These are phyloP conservation scores for Ogataea dorogensis DNA, from an alignment of 805 yeast genomes.

Conservation along the genomic window DNA sequence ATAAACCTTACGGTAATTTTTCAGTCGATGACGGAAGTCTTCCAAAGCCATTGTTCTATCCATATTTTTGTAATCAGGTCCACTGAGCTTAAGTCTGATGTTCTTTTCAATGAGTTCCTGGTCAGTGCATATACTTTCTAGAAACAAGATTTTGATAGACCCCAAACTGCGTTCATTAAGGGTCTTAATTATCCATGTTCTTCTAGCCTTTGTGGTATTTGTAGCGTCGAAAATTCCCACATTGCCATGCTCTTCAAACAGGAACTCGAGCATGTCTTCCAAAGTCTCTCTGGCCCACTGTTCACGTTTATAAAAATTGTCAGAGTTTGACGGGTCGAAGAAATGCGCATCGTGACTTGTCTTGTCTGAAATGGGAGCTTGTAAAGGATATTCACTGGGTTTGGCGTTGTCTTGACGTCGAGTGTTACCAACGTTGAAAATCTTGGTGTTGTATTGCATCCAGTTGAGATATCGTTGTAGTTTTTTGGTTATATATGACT, in stretches of 20 bases:
- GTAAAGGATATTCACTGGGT: slow-evolving; percentile 38
- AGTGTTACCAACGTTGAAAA: slow-evolving; percentile 74
- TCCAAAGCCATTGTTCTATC: slow-evolving; percentile 74
- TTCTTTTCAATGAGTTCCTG: slow-evolving; percentile 76
- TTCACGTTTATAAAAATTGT: slow-evolving; percentile 45
- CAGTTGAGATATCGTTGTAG: slow-evolving; percentile 56
- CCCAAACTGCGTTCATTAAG: slow-evolving; percentile 35
- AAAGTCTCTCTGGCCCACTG: slow-evolving; percentile 52
- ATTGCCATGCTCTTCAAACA: slow-evolving; percentile 43
- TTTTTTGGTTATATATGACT: slow-evolving; percentile 68
- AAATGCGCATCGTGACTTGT: slow-evolving; percentile 40
- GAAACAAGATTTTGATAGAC: slow-evolving; percentile 39
- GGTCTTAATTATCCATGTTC: slow-evolving; percentile 40
- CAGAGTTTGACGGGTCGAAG: slow-evolving; percentile 43
- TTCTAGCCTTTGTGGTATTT: slow-evolving; percentile 48
- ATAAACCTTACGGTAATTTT: slow-evolving; percentile 84
- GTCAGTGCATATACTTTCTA: slow-evolving; percentile 85
- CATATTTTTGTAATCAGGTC: slow-evolving; percentile 90
- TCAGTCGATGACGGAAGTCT: slow-evolving; percentile 79
- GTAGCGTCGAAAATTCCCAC: slow-evolving; percentile 64
- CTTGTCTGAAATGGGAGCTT: slow-evolving; percentile 31
- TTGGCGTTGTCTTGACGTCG: slow-evolving; percentile 53
- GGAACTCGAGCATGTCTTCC: slow-evolving; percentile 42
- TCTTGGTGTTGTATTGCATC: slow-evolving; percentile 60
- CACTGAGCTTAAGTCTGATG: slow-evolving; percentile 79